A percentile compares a stretch with the other conserved stretches of the same genome.
phyloP scores from a whole-genome alignment of 495 filamentous ascomycete species.

The Immersiella caudata region DNA sequence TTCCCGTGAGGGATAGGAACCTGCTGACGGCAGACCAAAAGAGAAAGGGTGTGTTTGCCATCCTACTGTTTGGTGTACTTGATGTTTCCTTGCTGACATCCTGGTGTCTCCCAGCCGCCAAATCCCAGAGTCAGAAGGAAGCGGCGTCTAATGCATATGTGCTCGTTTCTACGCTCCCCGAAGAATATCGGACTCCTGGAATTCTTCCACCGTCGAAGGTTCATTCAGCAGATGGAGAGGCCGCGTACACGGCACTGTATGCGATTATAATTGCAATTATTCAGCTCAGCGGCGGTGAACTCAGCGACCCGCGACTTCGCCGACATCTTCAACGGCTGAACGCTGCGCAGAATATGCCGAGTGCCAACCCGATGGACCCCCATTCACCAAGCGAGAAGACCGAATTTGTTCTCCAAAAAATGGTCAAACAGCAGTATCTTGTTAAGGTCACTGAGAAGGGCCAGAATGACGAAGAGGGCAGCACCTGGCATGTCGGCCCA shows the following conservation, averaged over 20 bases:
- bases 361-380: slow-evolving; percentile 49
- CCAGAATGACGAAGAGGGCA: slow-evolving; percentile 75
- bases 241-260: slow-evolving; percentile 77
- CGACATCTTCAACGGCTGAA: slow-evolving; percentile 77
- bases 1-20: slow-evolving; percentile 82
- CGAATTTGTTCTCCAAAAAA: slow-evolving; percentile 70
- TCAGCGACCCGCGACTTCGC: slow-evolving; percentile 72
- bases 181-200: slow-evolving; percentile 59
- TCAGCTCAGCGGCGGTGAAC: slow-evolving; percentile 63
- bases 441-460: slow-evolving; percentile 68
- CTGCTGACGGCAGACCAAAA: slow-evolving; percentile 77
- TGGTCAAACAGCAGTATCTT: slow-evolving; percentile 83
- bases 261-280: slow-evolving; percentile 79
- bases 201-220: slow-evolving; percentile 71
- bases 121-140: slow-evolving; percentile 45
- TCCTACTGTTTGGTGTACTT: neutral
- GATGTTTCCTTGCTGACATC: neutral
- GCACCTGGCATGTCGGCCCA: slow-evolving; percentile 79
- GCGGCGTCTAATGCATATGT: slow-evolving; percentile 72
- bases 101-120: slow-evolving; percentile 38
- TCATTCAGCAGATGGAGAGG: slow-evolving; percentile 65
- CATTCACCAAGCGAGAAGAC: slow-evolving; percentile 69
- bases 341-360: slow-evolving; percentile 66
- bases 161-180: slow-evolving; percentile 69
- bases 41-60: slow-evolving; percentile 47